These are phyloP conservation scores for Kernera saxatilis DNA, from an alignment of 345 rosid genomes.

Conservation along the genomic window DNA sequence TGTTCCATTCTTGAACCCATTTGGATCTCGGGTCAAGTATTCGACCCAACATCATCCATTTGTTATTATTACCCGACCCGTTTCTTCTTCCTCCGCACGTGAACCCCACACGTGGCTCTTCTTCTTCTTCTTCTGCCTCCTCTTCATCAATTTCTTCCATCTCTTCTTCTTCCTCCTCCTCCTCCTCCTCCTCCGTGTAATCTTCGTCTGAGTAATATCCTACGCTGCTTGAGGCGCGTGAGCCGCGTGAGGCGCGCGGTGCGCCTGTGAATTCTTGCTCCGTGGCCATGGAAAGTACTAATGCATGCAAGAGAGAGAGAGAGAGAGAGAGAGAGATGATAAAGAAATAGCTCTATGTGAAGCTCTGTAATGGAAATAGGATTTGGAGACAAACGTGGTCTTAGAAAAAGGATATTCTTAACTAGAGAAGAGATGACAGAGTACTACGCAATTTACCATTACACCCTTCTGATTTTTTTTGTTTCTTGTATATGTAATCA, in stretches of 20 bases:
- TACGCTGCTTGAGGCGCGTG: constrained; percentile 27
- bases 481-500: neutral
- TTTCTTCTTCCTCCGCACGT: constrained; percentile 31
- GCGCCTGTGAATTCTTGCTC: constrained; percentile 33
- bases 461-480: neutral
- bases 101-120: neutral
- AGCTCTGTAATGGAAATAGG: constrained; percentile 3
- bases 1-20: constrained; percentile 91
- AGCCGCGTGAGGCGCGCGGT: constrained; percentile 24
- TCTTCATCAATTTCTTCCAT: constrained; percentile 21
- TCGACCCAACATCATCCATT: constrained; percentile 49
- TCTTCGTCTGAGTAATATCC: constrained; percentile 40
- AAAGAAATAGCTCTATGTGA: neutral
- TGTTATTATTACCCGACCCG: constrained; percentile 19
- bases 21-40: constrained; percentile 80
- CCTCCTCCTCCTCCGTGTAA: constrained; percentile 23
- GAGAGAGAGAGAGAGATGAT: neutral
- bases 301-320: constrained; percentile 20
- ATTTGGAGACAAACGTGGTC: constrained; percentile 12
- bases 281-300: constrained; percentile 30
- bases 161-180: constrained; percentile 17
- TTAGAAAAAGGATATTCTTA: neutral
- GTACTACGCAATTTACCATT: neutral
- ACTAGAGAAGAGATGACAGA: neutral
- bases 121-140: constrained; percentile 32